Percentiles rank a stretch among this genome's conserved stretches.
phyloP scores from a whole-genome alignment of 257 asterid species.

The Solanum ahanhuiri region DNA sequence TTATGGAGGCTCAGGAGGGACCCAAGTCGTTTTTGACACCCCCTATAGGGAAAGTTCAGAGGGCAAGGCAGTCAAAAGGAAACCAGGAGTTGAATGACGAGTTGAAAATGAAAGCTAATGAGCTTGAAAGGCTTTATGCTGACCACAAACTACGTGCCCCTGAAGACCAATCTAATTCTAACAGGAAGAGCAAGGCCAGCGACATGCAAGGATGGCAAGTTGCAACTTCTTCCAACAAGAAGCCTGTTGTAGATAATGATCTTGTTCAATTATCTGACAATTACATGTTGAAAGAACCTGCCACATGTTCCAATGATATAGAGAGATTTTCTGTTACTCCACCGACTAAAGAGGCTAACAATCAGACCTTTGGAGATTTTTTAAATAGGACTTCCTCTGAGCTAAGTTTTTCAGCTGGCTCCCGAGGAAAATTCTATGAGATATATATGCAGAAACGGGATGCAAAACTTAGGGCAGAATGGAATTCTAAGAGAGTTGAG shows the following conservation, averaged over 20 bases:
- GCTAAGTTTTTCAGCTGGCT: slow-evolving; percentile 48
- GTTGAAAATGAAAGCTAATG: slow-evolving; percentile 77
- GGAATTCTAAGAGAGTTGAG: slow-evolving; percentile 68
- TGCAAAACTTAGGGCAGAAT: slow-evolving; percentile 79
- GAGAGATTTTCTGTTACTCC: slow-evolving; percentile 21
- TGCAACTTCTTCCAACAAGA: slow-evolving; percentile 20
- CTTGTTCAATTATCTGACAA: slow-evolving; percentile 17
- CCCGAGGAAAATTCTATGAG: slow-evolving; percentile 70
- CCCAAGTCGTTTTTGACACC: slow-evolving; percentile 41
- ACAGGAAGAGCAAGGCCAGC: slow-evolving; percentile 30
- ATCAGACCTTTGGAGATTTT: slow-evolving; percentile 30
- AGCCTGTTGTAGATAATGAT: slow-evolving; percentile 27
- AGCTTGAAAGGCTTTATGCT: slow-evolving; percentile 86
- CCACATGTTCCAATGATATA: slow-evolving; percentile 24
- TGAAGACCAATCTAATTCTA: slow-evolving; percentile 51
- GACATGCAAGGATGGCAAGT: slow-evolving; percentile 27
- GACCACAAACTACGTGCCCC: slow-evolving; percentile 59
- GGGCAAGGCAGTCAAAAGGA: slow-evolving; percentile 59
- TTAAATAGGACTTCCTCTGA: slow-evolving; percentile 37
- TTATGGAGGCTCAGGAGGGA: slow-evolving; percentile 33
- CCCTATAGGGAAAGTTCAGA: slow-evolving; percentile 43
- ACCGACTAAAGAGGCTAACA: slow-evolving; percentile 17
- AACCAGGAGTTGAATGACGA: slow-evolving; percentile 83
- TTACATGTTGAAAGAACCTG: slow-evolving; percentile 21
- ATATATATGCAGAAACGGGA: slow-evolving; percentile 73